Conservation (phyloP, 169 alveolate species). For the Miamiensis avidus region DNA sequence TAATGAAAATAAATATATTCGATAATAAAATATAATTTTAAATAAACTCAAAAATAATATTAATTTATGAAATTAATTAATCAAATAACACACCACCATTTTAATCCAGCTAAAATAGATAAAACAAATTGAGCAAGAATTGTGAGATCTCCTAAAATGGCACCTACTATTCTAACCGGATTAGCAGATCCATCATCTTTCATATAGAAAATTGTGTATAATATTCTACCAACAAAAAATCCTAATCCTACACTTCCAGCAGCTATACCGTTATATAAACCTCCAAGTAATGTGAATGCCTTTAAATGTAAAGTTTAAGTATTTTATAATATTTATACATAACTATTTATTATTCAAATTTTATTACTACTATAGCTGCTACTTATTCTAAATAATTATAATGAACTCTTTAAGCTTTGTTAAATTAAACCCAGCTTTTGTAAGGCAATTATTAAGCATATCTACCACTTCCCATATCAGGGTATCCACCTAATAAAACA, state of each 20-base stretch:
- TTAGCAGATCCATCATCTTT: slow-evolving; percentile 6
- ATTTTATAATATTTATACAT: no score
- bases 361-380: no score
- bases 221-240: slow-evolving; percentile 28
- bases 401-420: slow-evolving; percentile 51
- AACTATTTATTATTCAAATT: no score
- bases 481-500: slow-evolving; percentile 25
- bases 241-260: slow-evolving; percentile 34
- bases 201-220: slow-evolving; percentile 38
- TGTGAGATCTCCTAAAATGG: neutral
- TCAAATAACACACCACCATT: no score
- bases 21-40: no score
- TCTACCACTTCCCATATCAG: slow-evolving; percentile 57
- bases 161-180: slow-evolving; percentile 8
- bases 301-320: no score
- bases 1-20: no score
- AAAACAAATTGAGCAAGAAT: neutral
- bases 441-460: slow-evolving; percentile 41
- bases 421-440: slow-evolving; percentile 45
- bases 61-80: no score
- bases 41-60: no score
- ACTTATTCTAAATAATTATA: slow-evolving; percentile 39
- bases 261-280: slow-evolving; percentile 23
- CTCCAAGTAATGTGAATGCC: slow-evolving; percentile 28
- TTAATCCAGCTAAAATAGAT: slow-evolving; percentile 6